Evolutionary conservation across 306 rosid species (phyloP).

Genomic region (Vigna unguiculata): DNA sequence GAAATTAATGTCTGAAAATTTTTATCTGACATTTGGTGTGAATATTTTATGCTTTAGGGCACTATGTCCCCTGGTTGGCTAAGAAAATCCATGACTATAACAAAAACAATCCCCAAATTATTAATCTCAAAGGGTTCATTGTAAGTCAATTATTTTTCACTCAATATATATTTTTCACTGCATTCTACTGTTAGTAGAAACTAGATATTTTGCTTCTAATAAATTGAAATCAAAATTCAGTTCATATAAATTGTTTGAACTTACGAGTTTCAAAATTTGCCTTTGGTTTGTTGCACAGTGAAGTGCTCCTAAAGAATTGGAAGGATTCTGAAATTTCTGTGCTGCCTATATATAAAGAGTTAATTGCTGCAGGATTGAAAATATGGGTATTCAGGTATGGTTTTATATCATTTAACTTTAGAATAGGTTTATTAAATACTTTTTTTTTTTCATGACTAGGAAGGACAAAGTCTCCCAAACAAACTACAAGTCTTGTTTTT

Average conservation of each 20-base stretch:
- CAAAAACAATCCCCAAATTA: slow-evolving; percentile 56
- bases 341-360: slow-evolving; percentile 75
- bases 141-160: slow-evolving; percentile 27
- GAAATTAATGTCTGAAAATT: background rate
- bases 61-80: slow-evolving; percentile 84
- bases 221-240: background rate
- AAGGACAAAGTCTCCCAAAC: background rate
- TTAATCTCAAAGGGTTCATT: slow-evolving; percentile 45
- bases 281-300: slow-evolving; percentile 55
- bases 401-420: background rate
- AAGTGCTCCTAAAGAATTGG: slow-evolving; percentile 67
- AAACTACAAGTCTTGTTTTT: background rate
- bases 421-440: too few species aligned
- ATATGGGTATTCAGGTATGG: slow-evolving; percentile 92
- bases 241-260: background rate
- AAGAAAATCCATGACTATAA: slow-evolving; percentile 68
- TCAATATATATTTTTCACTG: background rate
- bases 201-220: background rate
- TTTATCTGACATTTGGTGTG: background rate
- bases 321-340: slow-evolving; percentile 70
- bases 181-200: background rate
- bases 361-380: slow-evolving; percentile 75
- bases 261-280: background rate
- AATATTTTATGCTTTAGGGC: slow-evolving; percentile 50
- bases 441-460: too few species aligned